Base-by-base conservation (phyloP, 1,139 yeast species). In the Geotrichum phurueaensis region DNA sequence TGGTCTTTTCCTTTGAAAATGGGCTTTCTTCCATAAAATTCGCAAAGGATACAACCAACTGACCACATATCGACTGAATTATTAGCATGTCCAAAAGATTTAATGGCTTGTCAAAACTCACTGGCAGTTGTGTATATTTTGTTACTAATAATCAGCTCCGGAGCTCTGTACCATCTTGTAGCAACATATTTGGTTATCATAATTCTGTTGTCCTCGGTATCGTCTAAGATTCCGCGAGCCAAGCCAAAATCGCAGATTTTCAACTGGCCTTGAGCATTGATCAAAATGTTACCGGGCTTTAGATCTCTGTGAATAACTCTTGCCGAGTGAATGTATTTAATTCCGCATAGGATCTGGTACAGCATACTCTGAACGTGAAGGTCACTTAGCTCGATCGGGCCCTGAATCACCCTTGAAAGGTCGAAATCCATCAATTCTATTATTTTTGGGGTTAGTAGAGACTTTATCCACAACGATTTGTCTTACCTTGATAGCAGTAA, bases 121-220 rank as follows among this genome's bases (percentile, higher is more conserved):
- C 67, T 65, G 23, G 75, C 76, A 59, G 74, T 73, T 0, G 78
- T 74, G 61, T 78, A 79, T 60, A 74, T 76, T 62, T 81, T 79
- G 57, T 81, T 80, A 25, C 89, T 83, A 62, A 91, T 76, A 64
- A 91, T 84, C 60, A 92, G 78, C 70, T 92, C 98, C 0, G 98
- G 98, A 0, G 97, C 97, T 59, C 97, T 77, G 70, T 92, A 92
- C 97, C 97, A 92, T 63, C 98, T 77, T 0, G 98, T 92, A 2
- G 97, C 97, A 20, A 92, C 97, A 69, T 91, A 91, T 66, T 85
- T 85, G 3, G 97, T 91, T 56, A 89, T 88, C 22, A 76, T 80
- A 63, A 68, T 36, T 65, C 69, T 59, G 65, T 74, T 60, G 70
- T 73, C 64, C 73, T 76, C 73, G 77, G 72, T 68, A 68, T 81